A percentile compares a stretch with the other conserved stretches of the same genome.
These are phyloP conservation scores for Penicillium diatomitis DNA, from an alignment of 495 filamentous ascomycete species.

Conservation along the genomic window DNA sequence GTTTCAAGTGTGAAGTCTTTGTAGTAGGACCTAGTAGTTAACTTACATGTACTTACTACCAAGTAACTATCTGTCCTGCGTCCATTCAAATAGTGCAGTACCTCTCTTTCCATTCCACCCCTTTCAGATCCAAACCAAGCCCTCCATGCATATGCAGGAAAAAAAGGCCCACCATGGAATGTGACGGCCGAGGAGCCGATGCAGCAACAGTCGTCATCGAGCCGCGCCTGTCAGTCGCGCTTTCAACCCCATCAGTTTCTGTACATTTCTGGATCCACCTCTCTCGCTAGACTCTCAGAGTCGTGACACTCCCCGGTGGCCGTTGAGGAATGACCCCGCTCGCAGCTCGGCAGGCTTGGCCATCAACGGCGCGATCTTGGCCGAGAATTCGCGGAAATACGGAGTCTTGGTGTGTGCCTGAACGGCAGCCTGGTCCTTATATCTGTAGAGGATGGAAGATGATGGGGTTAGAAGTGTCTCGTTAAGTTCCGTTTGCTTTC, in stretches of 20 bases:
- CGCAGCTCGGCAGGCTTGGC: constrained; percentile 20
- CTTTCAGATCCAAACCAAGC: too few species aligned
- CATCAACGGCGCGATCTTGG: constrained; percentile 13
- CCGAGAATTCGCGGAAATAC: constrained; percentile 21
- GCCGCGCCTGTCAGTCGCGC: background rate
- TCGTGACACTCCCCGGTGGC: constrained; percentile 16
- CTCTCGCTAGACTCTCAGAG: constrained; percentile 5
- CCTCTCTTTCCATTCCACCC: too few species aligned
- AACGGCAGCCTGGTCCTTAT: constrained; percentile 22
- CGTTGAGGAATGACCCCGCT: constrained; percentile 14
- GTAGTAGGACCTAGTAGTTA: too few species aligned
- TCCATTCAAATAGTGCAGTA: too few species aligned
- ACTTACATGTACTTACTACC: too few species aligned
- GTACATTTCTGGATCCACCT: background rate
- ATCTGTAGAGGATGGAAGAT: constrained; percentile 7
- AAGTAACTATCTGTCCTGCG: too few species aligned
- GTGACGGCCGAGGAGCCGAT: too few species aligned
- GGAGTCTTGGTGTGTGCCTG: constrained; percentile 16
- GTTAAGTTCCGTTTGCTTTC: too few species aligned
- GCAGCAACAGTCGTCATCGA: too few species aligned
- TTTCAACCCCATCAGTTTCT: background rate
- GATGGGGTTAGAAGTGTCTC: background rate
- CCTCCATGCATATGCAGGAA: too few species aligned
- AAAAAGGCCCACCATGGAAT: too few species aligned
- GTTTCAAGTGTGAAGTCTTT: too few species aligned